Percentiles rank a stretch among this genome's conserved stretches.
phyloP scores from a whole-genome alignment of 495 filamentous ascomycete genomes.

The Neurospora sp. region DNA sequence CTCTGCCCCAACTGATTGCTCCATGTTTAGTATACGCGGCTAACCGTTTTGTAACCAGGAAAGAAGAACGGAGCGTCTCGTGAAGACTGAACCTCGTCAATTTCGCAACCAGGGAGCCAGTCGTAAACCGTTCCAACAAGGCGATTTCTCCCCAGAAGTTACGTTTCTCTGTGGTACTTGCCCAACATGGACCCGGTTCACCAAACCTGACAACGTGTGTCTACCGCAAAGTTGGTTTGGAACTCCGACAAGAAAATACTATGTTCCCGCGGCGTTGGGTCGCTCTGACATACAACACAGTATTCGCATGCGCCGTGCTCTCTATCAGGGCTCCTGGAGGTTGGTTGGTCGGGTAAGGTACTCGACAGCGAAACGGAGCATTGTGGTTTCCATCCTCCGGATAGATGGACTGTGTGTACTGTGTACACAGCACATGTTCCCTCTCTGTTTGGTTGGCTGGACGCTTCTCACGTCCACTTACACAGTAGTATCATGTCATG shows the following conservation, averaged over 20 bases:
- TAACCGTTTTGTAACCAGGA: not conserved
- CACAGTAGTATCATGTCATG: not conserved
- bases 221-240: not conserved
- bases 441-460: not conserved
- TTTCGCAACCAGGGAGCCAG: not conserved
- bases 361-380: not conserved
- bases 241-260: not conserved
- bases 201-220: not conserved
- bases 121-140: not conserved
- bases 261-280: not conserved
- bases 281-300: not conserved
- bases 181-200: not conserved
- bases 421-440: not conserved
- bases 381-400: not conserved
- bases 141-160: not conserved
- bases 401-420: not conserved
- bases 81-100: not conserved
- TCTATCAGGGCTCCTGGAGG: not conserved
- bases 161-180: not conserved
- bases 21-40: not conserved
- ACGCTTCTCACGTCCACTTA: not conserved
- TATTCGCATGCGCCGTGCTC: not conserved
- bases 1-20: not conserved
- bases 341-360: not conserved
- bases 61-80: not conserved